Conservation (phyloP, 169 alveolate genomes). For the Plasmodium vinckei region DNA sequence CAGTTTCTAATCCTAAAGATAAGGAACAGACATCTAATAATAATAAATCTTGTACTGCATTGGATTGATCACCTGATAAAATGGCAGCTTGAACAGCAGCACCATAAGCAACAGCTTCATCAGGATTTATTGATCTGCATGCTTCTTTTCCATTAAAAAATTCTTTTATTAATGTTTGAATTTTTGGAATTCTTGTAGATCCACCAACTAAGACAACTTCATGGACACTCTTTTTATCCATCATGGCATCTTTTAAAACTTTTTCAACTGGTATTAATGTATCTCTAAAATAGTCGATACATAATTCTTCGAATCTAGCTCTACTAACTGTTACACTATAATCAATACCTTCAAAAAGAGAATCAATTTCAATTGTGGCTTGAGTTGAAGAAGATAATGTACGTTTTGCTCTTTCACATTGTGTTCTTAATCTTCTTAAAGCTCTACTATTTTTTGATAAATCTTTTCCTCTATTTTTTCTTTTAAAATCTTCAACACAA, state of each 20-base stretch:
- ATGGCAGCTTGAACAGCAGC: conserved; percentile 97
- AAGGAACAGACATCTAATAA: conserved; percentile 95
- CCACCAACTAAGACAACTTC: conserved; percentile 99
- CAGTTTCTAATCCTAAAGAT: conserved; percentile 95
- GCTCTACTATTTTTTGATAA: conserved; percentile 93
- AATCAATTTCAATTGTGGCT: conserved; percentile 97
- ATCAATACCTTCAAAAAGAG: conserved; percentile 96
- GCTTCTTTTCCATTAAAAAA: conserved; percentile 95
- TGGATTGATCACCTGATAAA: conserved; percentile 92
- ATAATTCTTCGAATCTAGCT: conserved; percentile 98
- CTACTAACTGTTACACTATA: conserved; percentile 95
- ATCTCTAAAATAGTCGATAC: conserved; percentile 95
- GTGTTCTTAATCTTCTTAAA: conserved; percentile 95
- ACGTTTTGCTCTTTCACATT: conserved; percentile 98
- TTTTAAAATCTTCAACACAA: conserved; percentile 96
- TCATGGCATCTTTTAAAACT: conserved; percentile 95
- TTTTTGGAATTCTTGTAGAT: conserved; percentile 97
- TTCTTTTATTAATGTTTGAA: conserved; percentile 93
- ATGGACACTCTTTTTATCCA: conserved; percentile 94
- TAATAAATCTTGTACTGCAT: conserved; percentile 92
- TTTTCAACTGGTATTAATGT: conserved; percentile 96
- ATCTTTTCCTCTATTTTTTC: conserved; percentile 93
- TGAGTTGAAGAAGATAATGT: conserved; percentile 96
- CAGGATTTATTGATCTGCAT: conserved; percentile 94
- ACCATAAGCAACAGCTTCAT: conserved; percentile 97